Evolutionary conservation across 2,329 filamentous ascomycete genomes (phyloP).

Genomic region (Penicillium decumbens): DNA sequence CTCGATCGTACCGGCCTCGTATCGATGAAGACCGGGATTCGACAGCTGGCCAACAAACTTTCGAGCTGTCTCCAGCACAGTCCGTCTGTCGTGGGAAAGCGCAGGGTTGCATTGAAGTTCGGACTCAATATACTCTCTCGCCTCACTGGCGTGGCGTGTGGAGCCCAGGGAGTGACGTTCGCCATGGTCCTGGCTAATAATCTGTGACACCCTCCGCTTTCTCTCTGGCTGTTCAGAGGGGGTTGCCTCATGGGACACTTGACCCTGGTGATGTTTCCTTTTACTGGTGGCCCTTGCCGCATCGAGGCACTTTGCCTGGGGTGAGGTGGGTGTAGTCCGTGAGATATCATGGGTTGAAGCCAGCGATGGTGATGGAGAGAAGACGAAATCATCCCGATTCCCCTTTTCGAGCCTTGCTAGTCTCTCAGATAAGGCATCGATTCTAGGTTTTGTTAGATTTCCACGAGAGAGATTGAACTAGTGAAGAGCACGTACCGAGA

Average conservation of each 20-base stretch:
- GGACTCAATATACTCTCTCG: conserved; percentile 22
- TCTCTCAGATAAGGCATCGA: conserved; percentile 18
- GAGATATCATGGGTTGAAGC: conserved; percentile 4
- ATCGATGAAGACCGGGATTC: conserved; percentile 16
- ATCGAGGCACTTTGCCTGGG: not conserved
- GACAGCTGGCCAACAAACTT: conserved; percentile 21
- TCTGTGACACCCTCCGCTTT: conserved; percentile 15
- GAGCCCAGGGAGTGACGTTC: conserved; percentile 15
- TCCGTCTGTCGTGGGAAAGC: conserved; percentile 21
- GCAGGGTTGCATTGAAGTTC: conserved; percentile 22
- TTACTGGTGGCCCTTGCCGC: not conserved
- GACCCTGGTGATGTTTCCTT: conserved; percentile 9
- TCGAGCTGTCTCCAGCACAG: conserved; percentile 15
- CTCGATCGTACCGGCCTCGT: conserved; percentile 8
- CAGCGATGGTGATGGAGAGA: conserved; percentile 9
- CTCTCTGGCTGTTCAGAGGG: not conserved
- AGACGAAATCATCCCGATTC: conserved; percentile 2
- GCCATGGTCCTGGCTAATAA: conserved; percentile 2
- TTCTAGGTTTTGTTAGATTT: conserved; percentile 7
- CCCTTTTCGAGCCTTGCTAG: conserved; percentile 20
- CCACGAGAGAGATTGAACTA: too few species aligned
- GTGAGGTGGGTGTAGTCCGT: conserved; percentile 8
- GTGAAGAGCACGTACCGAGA: conserved; percentile 13
- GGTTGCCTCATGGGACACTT: not conserved
- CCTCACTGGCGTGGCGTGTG: conserved; percentile 20